A percentile compares a stretch with the other conserved stretches of the same genome.
These are phyloP conservation scores for Penicillium corylophilum DNA, from an alignment of 2,329 filamentous ascomycete species.

Conservation along the genomic window DNA sequence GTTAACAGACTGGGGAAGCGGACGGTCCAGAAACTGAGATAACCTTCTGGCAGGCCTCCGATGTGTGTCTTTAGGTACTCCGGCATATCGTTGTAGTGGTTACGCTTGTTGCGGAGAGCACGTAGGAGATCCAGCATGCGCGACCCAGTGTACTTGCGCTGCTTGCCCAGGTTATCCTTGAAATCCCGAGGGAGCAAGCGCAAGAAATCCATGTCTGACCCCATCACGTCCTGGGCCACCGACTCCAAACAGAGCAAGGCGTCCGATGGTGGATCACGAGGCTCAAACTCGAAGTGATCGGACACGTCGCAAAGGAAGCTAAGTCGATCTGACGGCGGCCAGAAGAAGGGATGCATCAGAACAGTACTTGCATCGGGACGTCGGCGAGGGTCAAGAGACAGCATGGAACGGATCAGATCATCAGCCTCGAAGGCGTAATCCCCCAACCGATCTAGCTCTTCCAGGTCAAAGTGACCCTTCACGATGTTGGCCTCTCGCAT, in stretches of 20 bases:
- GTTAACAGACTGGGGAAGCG: constrained; percentile 77
- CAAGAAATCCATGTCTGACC: constrained; percentile 72
- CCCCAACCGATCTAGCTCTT: constrained; percentile 70
- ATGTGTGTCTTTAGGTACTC: constrained; percentile 72
- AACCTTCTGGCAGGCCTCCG: constrained; percentile 73
- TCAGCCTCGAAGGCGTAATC: constrained; percentile 84
- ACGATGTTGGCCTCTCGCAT: constrained; percentile 98
- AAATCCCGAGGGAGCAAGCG: constrained; percentile 74
- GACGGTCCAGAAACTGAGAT: constrained; percentile 78
- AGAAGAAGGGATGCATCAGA: constrained; percentile 95
- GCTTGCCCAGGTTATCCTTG: constrained; percentile 85
- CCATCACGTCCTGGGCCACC: constrained; percentile 44
- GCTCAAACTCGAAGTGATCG: constrained; percentile 93
- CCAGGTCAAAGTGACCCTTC: constrained; percentile 75
- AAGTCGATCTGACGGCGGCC: constrained; percentile 83
- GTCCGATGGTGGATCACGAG: constrained; percentile 73
- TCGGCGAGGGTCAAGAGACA: constrained; percentile 62
- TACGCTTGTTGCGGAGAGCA: constrained; percentile 91
- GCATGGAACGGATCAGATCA: constrained; percentile 82
- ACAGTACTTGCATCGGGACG: constrained; percentile 74
- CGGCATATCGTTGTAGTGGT: constrained; percentile 96
- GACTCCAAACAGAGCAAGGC: constrained; percentile 61
- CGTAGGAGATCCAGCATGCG: constrained; percentile 82
- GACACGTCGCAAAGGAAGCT: constrained; percentile 94
- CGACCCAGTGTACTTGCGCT: constrained; percentile 87